A percentile compares a stretch with the other conserved stretches of the same genome.
Conservation (phyloP, 345 rosid genomes). For the Brassica napus region Da-Ae NC_063434.1:8855501-8856000, state of each 20-base stretch:
- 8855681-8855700: not conserved
- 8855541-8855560: constrained; percentile 8
- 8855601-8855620: not conserved
- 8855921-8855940: not conserved
- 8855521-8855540: not conserved
- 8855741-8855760: constrained; percentile 9
- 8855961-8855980: not conserved
- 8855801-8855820: constrained; percentile 10
- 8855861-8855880: constrained; percentile 5
- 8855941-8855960: not conserved
- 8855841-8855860: not conserved
- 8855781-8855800: not conserved
- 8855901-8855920: not conserved
- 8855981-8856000: not conserved
- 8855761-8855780: not conserved
- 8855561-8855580: constrained; percentile 9
- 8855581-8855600: not conserved
- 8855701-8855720: not conserved
- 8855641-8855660: not conserved
- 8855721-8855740: not conserved
- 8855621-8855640: not conserved
- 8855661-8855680: not conserved
- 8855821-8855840: not conserved
- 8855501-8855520: not conserved
- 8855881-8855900: not conserved